Percentiles rank a stretch among this genome's conserved stretches.
Evolutionary conservation across 805 yeast genomes (phyloP).

Genomic region (Hanseniaspora valbyensis): DNA sequence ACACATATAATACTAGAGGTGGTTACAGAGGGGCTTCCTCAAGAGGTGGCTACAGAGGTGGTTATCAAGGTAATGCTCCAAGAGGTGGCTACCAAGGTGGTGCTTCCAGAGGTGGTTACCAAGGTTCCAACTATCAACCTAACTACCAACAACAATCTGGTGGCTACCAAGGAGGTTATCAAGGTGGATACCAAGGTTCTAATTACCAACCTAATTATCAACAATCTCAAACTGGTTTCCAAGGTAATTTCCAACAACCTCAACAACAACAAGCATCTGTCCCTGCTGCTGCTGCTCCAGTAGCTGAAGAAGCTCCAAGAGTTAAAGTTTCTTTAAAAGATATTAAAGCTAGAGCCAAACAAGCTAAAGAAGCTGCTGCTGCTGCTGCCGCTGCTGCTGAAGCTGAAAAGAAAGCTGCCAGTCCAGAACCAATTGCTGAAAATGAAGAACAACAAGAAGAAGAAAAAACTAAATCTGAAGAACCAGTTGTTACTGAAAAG

Average conservation of each 20-base stretch:
- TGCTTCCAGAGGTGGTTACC: conserved; percentile 20
- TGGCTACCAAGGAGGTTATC: conserved; percentile 21
- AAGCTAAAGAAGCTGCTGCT: conserved; percentile 53
- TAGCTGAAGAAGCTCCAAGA: conserved; percentile 26
- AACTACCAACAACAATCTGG: conserved; percentile 23
- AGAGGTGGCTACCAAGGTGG: conserved; percentile 22
- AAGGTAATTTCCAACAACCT: conserved; percentile 36
- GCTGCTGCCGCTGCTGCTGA: conserved; percentile 41
- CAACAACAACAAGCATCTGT: conserved; percentile 69
- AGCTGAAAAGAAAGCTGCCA: conserved; percentile 30
- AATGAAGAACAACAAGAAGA: conserved; percentile 21
- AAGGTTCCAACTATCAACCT: conserved; percentile 20
- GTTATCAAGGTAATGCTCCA: conserved; percentile 26
- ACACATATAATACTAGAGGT: conserved; percentile 17
- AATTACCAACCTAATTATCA: conserved; percentile 16
- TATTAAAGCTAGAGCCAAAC: conserved; percentile 45
- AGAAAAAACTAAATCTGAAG: conserved; percentile 18
- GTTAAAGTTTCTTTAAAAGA: conserved; percentile 25
- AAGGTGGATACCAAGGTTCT: conserved; percentile 16
- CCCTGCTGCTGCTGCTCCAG: conserved; percentile 44
- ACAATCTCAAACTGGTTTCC: neutral
- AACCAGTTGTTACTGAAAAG: conserved; percentile 16
- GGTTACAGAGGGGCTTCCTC: conserved; percentile 20
- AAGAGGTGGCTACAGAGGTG: conserved; percentile 18
- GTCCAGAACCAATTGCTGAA: conserved; percentile 19